Conservation (phyloP, 2,329 filamentous ascomycete species). For the Fusarium sp. region DNA sequence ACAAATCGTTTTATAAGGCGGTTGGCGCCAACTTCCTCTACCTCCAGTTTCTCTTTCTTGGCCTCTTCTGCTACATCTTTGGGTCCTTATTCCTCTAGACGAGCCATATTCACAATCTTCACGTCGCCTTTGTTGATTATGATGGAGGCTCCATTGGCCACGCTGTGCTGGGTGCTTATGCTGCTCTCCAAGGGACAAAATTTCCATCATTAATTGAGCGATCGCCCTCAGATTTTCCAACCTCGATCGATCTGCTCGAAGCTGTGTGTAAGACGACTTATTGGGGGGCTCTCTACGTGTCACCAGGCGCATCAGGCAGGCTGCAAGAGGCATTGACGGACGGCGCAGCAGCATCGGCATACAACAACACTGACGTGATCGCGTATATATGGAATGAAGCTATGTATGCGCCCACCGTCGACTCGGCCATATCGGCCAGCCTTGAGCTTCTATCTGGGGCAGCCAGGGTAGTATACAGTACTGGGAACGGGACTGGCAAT, state of each 20-base stretch:
- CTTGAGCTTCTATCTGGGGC: not conserved
- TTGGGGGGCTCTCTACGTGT: not conserved
- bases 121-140: slow-evolving; percentile 38
- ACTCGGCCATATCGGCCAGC: not conserved
- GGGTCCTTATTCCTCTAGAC: slow-evolving; percentile 34
- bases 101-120: slow-evolving; percentile 21
- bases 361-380: not conserved
- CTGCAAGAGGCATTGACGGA: not conserved
- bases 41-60: slow-evolving; percentile 54
- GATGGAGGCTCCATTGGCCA: slow-evolving; percentile 36
- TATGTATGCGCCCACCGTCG: not conserved
- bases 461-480: not conserved
- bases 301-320: not conserved
- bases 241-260: not conserved
- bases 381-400: not conserved
- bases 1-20: slow-evolving; percentile 21
- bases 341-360: not conserved
- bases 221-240: not conserved
- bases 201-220: slow-evolving; percentile 33
- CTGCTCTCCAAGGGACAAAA: slow-evolving; percentile 5
- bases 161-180: slow-evolving; percentile 34
- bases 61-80: slow-evolving; percentile 39
- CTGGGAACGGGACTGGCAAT: not conserved
- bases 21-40: slow-evolving; percentile 28
- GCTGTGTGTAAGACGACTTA: not conserved